phyloP scores from a whole-genome alignment of 495 filamentous ascomycete species.

The Bryoglossum gracile region DNA sequence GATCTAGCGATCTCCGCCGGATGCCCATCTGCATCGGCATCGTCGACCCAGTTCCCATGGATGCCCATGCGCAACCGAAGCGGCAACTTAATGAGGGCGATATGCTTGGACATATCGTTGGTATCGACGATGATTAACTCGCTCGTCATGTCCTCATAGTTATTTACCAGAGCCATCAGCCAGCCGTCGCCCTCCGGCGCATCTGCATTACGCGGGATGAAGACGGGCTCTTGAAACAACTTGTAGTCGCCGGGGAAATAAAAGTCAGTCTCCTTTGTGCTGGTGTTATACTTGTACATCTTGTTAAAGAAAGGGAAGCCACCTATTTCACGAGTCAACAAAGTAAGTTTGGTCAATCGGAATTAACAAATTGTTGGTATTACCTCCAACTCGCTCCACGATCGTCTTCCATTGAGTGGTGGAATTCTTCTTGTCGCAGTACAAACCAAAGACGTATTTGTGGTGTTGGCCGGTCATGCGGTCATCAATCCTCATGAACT shows the following conservation, averaged over 20 bases:
- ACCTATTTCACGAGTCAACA: not conserved
- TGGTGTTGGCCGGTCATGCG: constrained; percentile 42
- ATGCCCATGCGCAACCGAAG: constrained; percentile 36
- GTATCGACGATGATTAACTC: constrained; percentile 45
- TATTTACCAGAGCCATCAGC: constrained; percentile 31
- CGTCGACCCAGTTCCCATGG: constrained; percentile 41
- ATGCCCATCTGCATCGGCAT: not conserved
- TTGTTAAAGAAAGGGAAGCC: constrained; percentile 25
- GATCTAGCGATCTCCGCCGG: no score
- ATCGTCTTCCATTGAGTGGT: not conserved
- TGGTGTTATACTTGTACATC: constrained; percentile 11
- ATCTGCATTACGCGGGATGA: constrained; percentile 28
- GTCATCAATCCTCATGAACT: constrained; percentile 54
- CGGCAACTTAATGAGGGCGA: constrained; percentile 38
- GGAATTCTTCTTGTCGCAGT: constrained; percentile 16
- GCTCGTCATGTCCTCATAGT: constrained; percentile 40
- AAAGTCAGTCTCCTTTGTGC: constrained; percentile 6
- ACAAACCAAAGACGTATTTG: constrained; percentile 38
- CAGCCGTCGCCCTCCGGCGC: constrained; percentile 32
- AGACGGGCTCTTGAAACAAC: constrained; percentile 33
- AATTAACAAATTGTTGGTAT: not conserved
- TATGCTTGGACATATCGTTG: constrained; percentile 29
- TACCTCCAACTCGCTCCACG: not conserved
- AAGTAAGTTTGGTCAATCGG: not conserved
- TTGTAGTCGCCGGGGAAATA: constrained; percentile 21